phyloP scores from a whole-genome alignment of 1,139 yeast species.

The Geotrichum australiense region DNA sequence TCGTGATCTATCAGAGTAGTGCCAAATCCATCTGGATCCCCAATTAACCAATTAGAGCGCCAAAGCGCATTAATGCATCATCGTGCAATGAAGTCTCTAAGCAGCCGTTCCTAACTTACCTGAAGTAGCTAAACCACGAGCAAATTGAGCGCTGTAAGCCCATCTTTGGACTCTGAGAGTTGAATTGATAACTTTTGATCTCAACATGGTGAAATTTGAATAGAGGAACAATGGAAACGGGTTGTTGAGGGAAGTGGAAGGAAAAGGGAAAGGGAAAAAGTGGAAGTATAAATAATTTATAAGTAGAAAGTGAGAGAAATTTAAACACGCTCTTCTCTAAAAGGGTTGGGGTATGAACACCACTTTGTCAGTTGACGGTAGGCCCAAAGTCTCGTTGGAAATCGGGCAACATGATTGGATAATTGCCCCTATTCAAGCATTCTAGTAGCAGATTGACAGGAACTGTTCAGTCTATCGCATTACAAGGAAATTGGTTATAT shows the following conservation, averaged over 20 bases:
- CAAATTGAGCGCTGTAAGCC: constrained; percentile 17
- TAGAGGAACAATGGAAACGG: background rate
- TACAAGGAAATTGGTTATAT: too few relatives aligned
- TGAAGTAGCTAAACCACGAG: constrained; percentile 25
- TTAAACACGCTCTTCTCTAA: too few relatives aligned
- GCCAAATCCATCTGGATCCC: background rate
- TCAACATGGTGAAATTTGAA: constrained; percentile 20
- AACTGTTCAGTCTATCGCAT: too few relatives aligned
- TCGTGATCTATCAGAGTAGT: background rate
- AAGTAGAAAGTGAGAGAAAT: too few relatives aligned
- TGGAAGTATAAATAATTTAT: too few relatives aligned
- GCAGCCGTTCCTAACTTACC: constrained; percentile 21
- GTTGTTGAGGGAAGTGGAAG: constrained; percentile 3
- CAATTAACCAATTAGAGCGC: background rate
- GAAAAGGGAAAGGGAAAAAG: constrained; percentile 5
- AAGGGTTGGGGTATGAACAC: too few relatives aligned
- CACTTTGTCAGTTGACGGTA: too few relatives aligned
- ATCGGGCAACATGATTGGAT: too few relatives aligned
- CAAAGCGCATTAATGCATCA: background rate
- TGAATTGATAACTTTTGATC: constrained; percentile 18
- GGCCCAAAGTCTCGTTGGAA: too few relatives aligned
- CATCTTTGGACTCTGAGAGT: constrained; percentile 17
- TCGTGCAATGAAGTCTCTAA: background rate
- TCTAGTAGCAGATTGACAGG: too few relatives aligned
- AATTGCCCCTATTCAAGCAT: too few relatives aligned